Base-by-base conservation (phyloP, 768 basidiomycete genomes). In the Boletales sp. region DNA sequence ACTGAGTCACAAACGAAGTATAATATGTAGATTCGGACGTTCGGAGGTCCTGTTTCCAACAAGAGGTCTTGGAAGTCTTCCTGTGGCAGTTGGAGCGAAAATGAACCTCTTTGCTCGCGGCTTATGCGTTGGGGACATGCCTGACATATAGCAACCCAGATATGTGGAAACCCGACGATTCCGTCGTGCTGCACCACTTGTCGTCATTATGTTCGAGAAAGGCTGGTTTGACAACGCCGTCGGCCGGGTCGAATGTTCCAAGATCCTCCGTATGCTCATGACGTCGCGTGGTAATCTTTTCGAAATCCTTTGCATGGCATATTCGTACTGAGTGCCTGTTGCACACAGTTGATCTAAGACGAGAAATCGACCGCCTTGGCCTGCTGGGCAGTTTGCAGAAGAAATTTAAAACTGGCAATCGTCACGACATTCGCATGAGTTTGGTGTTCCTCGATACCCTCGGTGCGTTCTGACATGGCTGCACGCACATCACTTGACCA, bases 191-290 rank as follows among this genome's bases (percentile, higher is more conserved):
- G 41, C 41, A 18, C 4, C 15, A 2, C 15, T 14, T 6, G 14
- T 49, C 32, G 5, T 46, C 14, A 3, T 6, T 14, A 49, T 56
- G 55, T 3, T 56, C n/a, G 25, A 53, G n/a, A 56, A 55, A 18
- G 35, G 47, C 40, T 55, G 54, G 47, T 53, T 55, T 39, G 51
- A 55, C 8, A 51, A 53, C n/a, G 51, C 51, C 15, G 11, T 56
- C 1, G 55, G 55, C 12, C 47, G 34, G 18, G 41, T 56, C 3
- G 51, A 53, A 43, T 51, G 54, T 2, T 35, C 15, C 12, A 8
- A 42, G 12, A 48, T 56, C 33, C 46, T 56, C 13, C 2, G 21
- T 9, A 19, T 11, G 8, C 51, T 56, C 11, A 40, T 53, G 44
- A n/a, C 9, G 5, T 39, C 25, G 25, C 25, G 25, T 10, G 51